Base-by-base conservation (phyloP, 441 rosid genomes). In the Euphorbia corollata region DNA sequence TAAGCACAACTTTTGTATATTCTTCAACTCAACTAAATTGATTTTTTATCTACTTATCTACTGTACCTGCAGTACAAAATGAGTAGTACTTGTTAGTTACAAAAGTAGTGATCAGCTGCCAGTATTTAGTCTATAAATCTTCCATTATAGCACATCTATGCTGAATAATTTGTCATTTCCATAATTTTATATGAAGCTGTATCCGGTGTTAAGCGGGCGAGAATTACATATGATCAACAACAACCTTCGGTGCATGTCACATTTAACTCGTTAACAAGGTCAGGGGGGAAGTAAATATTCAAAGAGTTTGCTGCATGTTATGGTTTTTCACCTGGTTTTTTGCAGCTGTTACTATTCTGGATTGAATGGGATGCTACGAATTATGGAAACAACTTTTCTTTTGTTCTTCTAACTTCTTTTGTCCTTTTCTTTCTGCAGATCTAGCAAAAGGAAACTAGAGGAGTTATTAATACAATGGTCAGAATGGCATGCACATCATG, bases 381-480 rank as follows among this genome's bases (percentile, higher is more conserved):
- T 7, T 59, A 50, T 18, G 39, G 63, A 61, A 36, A 54, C 66
- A 59, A 18, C 34, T 74, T 55, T 61, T 70, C 58, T 61, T 70
- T 32, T 58, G 19, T 68, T 74, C 30, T 64, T 59, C 11, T 62
- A 41, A 32, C 23, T 65, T 63, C 23, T 63, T 77, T 61, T 38
- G 56, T 62, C 54, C 54, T 50, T 50, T 50, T 20, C 4, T 41
- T 69, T 72, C 70, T 69, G 34, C 87, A 95, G 97, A 78, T 85
- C 92, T 78, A 86, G 99, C 79, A 88, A 81, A 78, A 84, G 73
- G 75, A 95, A 87, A 82, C 88, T 90, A 63, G 92, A 86, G 74
- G 88, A 83, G 69, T 74, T 92, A 68, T 79, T 95, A 78, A 89
- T 81, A 76, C 80, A 90, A 72, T 95, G 99, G 99, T 92, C 98